Evolutionary conservation across 2,329 filamentous ascomycete species (phyloP).

Genomic region (Fusarium kyushuense): DNA sequence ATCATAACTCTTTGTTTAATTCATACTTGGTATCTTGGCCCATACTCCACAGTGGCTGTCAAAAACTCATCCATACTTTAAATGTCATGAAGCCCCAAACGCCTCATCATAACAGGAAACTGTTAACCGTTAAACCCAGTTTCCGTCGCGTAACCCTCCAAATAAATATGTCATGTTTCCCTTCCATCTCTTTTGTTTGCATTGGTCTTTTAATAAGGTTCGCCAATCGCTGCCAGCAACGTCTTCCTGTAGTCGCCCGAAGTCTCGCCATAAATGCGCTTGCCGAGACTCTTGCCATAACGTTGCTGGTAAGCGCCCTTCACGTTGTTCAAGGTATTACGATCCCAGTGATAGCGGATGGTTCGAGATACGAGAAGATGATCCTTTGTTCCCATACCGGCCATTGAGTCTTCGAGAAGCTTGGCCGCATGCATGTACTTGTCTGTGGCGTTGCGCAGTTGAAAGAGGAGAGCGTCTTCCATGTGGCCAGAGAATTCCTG

Average conservation of each 20-base stretch:
- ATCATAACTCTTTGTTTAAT: neutral
- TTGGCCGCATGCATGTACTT: constrained; percentile 86
- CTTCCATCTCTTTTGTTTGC: neutral
- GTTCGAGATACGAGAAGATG: constrained; percentile 80
- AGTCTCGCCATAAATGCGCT: constrained; percentile 83
- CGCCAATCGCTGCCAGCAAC: constrained; percentile 76
- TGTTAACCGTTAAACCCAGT: constrained; percentile 24
- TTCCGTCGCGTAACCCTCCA: constrained; percentile 10
- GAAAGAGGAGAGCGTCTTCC: constrained; percentile 83
- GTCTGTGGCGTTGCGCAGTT: constrained; percentile 81
- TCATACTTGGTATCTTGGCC: constrained; percentile 31
- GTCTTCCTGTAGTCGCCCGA: constrained; percentile 84
- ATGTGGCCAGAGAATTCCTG: constrained; percentile 92
- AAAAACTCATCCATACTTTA: constrained; percentile 10
- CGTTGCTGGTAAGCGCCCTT: constrained; percentile 80
- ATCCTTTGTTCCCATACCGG: constrained; percentile 88
- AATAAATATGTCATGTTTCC: neutral
- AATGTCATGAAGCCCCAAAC: constrained; percentile 34
- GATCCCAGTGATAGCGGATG: constrained; percentile 87
- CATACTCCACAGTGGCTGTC: constrained; percentile 10
- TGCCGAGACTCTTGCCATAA: constrained; percentile 75
- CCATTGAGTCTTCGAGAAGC: constrained; percentile 88
- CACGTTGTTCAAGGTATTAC: constrained; percentile 77
- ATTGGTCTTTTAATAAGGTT: constrained; percentile 48
- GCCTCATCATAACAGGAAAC: constrained; percentile 26